Evolutionary conservation across 2,329 filamentous ascomycete genomes (phyloP).

Genomic region (Cercospora sp.): DNA sequence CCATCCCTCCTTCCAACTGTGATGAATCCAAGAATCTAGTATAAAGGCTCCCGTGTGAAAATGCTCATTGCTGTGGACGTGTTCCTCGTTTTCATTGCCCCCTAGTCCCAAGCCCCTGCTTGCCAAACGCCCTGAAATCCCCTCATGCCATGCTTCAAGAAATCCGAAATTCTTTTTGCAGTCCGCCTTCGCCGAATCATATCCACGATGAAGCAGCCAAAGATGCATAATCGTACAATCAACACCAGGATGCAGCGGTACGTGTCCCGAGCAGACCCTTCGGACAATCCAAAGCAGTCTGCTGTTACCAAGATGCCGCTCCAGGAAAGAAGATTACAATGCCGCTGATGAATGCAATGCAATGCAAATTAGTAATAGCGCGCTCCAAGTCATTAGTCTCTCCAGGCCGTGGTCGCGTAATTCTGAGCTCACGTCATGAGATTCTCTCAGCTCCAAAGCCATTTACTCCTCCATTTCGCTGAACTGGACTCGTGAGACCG

Average conservation of each 20-base stretch:
- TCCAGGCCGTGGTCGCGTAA: slow-evolving; percentile 18
- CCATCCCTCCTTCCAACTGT: not conserved
- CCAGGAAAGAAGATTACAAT: slow-evolving; percentile 1
- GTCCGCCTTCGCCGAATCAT: not conserved
- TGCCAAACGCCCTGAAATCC: not conserved
- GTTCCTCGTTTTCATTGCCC: not conserved
- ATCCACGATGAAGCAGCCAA: not conserved
- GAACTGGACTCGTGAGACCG: slow-evolving; percentile 12
- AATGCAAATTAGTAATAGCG: not conserved
- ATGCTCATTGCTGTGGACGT: slow-evolving; percentile 1
- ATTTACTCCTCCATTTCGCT: slow-evolving; percentile 3
- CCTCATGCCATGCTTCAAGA: not conserved
- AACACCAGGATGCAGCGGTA: not conserved
- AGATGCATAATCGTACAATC: not conserved
- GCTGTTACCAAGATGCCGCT: not conserved
- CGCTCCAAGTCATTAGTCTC: slow-evolving; percentile 7
- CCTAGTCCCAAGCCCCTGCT: not conserved
- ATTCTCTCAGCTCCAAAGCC: slow-evolving; percentile 17
- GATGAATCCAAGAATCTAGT: not conserved
- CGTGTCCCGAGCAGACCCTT: not conserved
- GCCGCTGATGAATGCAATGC: not conserved
- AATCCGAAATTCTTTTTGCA: not conserved
- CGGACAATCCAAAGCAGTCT: not conserved
- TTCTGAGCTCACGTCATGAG: not conserved
- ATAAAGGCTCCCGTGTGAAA: not conserved